Evolutionary conservation across 1,284 basidiomycete species (phyloP).

Genomic region (Trichosporon sp.): DNA sequence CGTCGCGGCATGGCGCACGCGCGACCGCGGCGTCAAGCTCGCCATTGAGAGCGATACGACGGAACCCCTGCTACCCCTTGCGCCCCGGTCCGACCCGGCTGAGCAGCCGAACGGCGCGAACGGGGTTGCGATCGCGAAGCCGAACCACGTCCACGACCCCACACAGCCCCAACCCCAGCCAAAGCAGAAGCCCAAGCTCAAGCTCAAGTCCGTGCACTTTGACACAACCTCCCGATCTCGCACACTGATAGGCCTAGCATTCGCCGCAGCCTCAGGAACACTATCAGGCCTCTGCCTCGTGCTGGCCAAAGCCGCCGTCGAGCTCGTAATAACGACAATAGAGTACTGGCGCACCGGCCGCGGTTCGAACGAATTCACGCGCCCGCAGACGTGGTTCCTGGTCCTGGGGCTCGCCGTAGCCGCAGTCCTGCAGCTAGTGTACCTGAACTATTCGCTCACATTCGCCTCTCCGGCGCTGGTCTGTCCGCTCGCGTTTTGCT

Average conservation of each 20-base stretch:
- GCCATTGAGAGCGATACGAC: neutral
- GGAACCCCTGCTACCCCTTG: neutral
- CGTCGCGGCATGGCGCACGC: neutral
- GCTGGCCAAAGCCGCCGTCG: conserved; percentile 90
- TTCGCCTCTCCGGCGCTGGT: conserved; percentile 82
- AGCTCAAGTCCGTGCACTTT: conserved; percentile 8
- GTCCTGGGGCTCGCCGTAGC: conserved; percentile 37
- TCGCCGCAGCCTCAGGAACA: conserved; percentile 85
- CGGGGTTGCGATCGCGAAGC: neutral
- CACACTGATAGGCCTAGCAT: conserved; percentile 72
- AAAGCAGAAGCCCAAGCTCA: conserved; percentile 3
- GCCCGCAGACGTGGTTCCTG: conserved; percentile 41
- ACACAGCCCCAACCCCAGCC: neutral
- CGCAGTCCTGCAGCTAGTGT: conserved; percentile 61
- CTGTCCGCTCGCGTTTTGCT: conserved; percentile 91
- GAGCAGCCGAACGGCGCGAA: no score
- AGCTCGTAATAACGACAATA: conserved; percentile 76
- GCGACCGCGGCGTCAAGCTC: neutral
- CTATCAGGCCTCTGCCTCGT: conserved; percentile 87
- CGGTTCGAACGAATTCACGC: conserved; percentile 78
- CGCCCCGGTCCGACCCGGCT: no score
- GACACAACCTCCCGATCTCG: conserved; percentile 51
- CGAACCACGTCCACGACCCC: neutral
- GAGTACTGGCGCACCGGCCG: conserved; percentile 46
- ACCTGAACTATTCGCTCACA: conserved; percentile 81